These are phyloP conservation scores for Suillus bovinus DNA, from an alignment of 768 basidiomycete genomes.

Conservation along the genomic window DNA sequence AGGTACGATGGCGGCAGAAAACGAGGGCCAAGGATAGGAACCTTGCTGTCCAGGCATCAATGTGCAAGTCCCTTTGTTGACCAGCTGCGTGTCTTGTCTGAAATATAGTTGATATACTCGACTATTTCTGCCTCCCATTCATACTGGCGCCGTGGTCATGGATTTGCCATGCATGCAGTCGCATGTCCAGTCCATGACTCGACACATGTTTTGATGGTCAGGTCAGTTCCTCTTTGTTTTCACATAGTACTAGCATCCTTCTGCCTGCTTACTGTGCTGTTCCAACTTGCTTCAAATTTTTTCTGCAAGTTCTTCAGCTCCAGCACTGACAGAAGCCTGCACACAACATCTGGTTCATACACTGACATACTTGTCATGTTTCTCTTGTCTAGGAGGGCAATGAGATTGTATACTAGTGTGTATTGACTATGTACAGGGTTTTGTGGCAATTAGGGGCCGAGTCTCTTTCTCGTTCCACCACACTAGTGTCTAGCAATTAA, in stretches of 20 bases:
- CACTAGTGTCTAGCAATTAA: neutral
- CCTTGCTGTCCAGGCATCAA: constrained; percentile 9
- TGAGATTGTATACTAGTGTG: neutral
- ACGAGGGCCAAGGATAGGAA: constrained; percentile 24
- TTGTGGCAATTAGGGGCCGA: neutral
- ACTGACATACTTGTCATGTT: neutral
- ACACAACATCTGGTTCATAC: neutral
- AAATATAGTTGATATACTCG: constrained; percentile 22
- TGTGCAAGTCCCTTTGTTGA: neutral
- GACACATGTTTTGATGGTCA: no score
- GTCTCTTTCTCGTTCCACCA: neutral
- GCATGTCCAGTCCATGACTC: neutral
- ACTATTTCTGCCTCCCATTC: constrained; percentile 23
- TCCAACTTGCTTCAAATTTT: neutral
- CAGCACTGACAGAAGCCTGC: neutral
- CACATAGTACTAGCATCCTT: no score
- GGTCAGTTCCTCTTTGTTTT: no score
- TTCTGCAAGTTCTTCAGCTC: neutral
- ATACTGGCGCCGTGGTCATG: constrained; percentile 14
- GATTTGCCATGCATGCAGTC: neutral
- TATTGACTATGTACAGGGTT: no score
- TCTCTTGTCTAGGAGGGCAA: no score
- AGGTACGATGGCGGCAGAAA: constrained; percentile 23
- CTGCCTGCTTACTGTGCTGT: neutral
- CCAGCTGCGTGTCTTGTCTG: constrained; percentile 1